These are phyloP conservation scores for Solanum clarkiae DNA, from an alignment of 257 asterid species.

Conservation along the genomic window DNA sequence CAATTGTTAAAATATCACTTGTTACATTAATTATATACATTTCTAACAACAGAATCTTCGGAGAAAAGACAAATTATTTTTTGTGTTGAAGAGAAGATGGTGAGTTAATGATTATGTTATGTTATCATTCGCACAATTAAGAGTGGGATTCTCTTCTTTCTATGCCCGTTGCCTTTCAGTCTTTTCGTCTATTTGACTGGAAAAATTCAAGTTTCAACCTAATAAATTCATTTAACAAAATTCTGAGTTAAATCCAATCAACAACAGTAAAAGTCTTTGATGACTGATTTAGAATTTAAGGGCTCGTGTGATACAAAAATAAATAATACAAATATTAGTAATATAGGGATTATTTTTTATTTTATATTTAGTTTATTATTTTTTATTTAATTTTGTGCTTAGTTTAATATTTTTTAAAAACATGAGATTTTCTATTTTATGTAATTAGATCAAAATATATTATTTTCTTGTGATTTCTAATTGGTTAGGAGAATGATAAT, in stretches of 20 bases:
- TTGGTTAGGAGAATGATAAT: too few species aligned
- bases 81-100: not conserved
- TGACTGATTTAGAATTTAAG: too few species aligned
- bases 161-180: not conserved
- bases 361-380: rapidly evolving
- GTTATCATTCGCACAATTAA: not conserved
- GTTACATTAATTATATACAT: too few species aligned
- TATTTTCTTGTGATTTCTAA: too few species aligned
- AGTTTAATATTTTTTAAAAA: too few species aligned
- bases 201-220: not conserved
- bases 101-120: not conserved
- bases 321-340: rapidly evolving
- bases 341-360: too few species aligned
- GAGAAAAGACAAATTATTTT: not conserved
- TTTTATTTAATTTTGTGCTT: too few species aligned
- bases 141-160: conserved; percentile 26
- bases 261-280: not conserved
- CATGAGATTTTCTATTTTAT: too few species aligned
- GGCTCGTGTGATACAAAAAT: too few species aligned
- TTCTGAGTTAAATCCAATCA: not conserved
- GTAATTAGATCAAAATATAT: too few species aligned
- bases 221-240: not conserved
- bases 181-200: not conserved
- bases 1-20: too few species aligned
- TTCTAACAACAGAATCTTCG: not conserved